Base-by-base conservation (phyloP, 2,329 filamentous ascomycete genomes). In the Arthrobotrys pseudoclavata region DNA sequence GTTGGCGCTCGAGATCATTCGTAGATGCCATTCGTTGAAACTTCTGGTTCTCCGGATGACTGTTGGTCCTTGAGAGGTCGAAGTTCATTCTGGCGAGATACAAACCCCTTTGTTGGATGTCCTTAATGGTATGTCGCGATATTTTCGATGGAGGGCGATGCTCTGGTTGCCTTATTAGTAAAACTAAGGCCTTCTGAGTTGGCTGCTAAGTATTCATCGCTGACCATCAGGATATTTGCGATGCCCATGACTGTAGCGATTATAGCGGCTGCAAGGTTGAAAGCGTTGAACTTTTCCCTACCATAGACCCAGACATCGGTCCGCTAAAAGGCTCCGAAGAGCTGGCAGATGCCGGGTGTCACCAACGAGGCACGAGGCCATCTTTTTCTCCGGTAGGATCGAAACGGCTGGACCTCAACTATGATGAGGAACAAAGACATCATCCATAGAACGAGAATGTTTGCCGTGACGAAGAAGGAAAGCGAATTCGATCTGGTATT, bases 381-480 rank as follows among this genome's bases (percentile, higher is more conserved):
- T 34, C 48, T 20, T 18, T 62, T 70, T 42, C 60, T 53, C 66
- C 60, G 70, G 22, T 70, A 76, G 9, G 64, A 66, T 18, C 18
- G 40, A n/a, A 70, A 57, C 12, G 70, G 20, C 7, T 53, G 66
- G 7, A 61, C 18, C 22, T 76, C 60, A 7, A 63, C 45, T 6
- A 52, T 34, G 20, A 55, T 22, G 0, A 76, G 64, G 40, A 76
- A 48, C 3, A 76, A 10, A 5, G 64, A 37, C 37, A 69, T 57
- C 18, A 76, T 2, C 31, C 42, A 69, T 4, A 76, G 50, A n/a
- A 76, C 7, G 18, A 70, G 60, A 12, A 76, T 34, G 20, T 76
- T 76, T 13, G 66, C 64, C 1, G 64, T 45, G n/a, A 76, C 66
- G 9, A 76, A 76, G 52, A 69, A 76, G 1, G 57, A 64, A 22